Percentiles rank a stretch among this genome's conserved stretches.
phyloP scores from a whole-genome alignment of 148 eudicot genomes.

The Spergularia marina region DNA sequence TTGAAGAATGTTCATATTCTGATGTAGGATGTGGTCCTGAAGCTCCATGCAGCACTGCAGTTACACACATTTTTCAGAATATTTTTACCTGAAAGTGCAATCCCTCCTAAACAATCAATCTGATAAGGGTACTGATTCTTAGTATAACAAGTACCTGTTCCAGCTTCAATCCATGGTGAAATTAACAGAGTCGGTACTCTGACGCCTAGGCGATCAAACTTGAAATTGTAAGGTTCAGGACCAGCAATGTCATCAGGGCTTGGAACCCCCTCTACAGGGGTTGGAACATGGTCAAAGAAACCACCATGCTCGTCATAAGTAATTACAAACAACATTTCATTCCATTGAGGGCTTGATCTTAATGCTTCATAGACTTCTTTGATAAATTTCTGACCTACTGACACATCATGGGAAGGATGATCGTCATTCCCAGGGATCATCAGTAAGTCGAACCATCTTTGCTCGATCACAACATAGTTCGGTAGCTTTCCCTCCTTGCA shows the following conservation, averaged over 20 bases:
- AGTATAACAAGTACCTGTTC: constrained; percentile 46
- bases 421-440: constrained; percentile 51
- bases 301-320: constrained; percentile 91
- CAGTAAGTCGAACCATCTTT: constrained; percentile 40
- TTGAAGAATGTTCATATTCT: constrained; percentile 73
- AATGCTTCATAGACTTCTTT: constrained; percentile 73
- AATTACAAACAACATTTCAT: constrained; percentile 60
- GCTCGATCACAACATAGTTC: constrained; percentile 55
- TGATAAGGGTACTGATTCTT: neutral
- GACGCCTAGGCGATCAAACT: constrained; percentile 76
- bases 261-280: constrained; percentile 62
- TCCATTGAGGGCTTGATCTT: constrained; percentile 86
- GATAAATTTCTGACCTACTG: constrained; percentile 64
- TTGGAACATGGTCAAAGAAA: constrained; percentile 75
- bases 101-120: no score
- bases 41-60: constrained; percentile 74
- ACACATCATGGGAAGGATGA: constrained; percentile 67
- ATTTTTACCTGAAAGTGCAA: neutral
- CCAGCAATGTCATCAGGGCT: constrained; percentile 67
- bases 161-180: constrained; percentile 77
- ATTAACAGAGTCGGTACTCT: constrained; percentile 73
- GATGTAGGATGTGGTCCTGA: constrained; percentile 64
- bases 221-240: constrained; percentile 54
- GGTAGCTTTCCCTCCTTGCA: constrained; percentile 56
- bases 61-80: neutral